Conservation (phyloP, 805 yeast species). For the Ogataea corticis region DNA sequence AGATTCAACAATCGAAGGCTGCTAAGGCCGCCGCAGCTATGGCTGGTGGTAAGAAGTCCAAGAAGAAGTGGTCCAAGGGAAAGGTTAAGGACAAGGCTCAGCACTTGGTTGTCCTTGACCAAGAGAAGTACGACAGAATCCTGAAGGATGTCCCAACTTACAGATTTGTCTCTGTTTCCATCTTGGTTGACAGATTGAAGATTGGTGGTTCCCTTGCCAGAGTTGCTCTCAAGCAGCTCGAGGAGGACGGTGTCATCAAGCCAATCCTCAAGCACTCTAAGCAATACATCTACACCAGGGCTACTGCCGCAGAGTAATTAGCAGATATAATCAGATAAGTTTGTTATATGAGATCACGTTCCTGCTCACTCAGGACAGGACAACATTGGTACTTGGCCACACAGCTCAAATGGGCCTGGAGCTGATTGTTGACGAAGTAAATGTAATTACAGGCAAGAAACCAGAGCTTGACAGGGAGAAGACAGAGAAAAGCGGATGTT, state of each 20-base stretch:
- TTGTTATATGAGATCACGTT: constrained; percentile 10
- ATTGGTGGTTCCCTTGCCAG: constrained; percentile 99
- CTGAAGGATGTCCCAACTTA: constrained; percentile 98
- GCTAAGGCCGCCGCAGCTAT: constrained; percentile 99
- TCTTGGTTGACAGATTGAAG: constrained; percentile 98
- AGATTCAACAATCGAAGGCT: constrained; percentile 98
- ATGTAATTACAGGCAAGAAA: too few relatives aligned
- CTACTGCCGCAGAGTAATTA: constrained; percentile 62
- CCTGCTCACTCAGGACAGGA: too few relatives aligned
- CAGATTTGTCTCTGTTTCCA: constrained; percentile 98
- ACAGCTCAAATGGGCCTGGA: too few relatives aligned
- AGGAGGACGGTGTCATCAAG: constrained; percentile 90
- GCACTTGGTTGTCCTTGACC: constrained; percentile 96
- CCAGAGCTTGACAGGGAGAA: too few relatives aligned
- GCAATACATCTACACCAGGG: constrained; percentile 94
- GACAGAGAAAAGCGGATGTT: too few relatives aligned
- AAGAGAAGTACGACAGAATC: constrained; percentile 98
- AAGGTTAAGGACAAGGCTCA: constrained; percentile 99
- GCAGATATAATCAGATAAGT: constrained; percentile 16
- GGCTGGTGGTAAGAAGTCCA: constrained; percentile 99
- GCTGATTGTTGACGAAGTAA: neutral
- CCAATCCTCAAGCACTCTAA: constrained; percentile 93
- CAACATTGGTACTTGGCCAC: too few relatives aligned
- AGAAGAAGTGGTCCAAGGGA: constrained; percentile 99
- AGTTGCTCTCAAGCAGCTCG: constrained; percentile 95